These are phyloP conservation scores for Rusavskia elegans DNA, from an alignment of 495 filamentous ascomycete species.

Conservation along the genomic window DNA sequence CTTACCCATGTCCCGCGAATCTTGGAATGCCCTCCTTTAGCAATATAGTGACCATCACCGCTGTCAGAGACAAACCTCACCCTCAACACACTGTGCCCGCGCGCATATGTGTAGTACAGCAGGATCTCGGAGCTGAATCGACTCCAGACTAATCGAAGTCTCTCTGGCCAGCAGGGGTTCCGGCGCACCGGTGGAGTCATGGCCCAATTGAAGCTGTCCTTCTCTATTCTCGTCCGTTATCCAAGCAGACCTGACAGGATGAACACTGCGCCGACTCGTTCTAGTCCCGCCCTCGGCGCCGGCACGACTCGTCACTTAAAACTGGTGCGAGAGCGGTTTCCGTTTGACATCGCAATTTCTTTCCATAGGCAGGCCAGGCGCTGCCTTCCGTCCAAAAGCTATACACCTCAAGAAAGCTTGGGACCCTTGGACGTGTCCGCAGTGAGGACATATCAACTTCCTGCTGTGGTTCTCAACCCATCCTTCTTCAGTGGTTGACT, in stretches of 20 bases:
- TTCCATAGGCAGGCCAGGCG: not conserved
- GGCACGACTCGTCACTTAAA: not conserved
- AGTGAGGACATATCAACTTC: not conserved
- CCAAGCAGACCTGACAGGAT: not conserved
- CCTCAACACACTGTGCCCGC: not conserved
- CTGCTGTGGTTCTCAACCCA: not conserved
- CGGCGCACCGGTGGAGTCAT: not conserved
- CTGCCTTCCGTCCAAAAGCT: not conserved
- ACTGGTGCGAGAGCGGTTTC: not conserved
- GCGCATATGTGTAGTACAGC: not conserved
- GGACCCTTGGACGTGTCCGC: too few relatives aligned
- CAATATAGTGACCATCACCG: not conserved
- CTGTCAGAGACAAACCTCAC: not conserved
- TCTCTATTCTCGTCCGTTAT: too few relatives aligned
- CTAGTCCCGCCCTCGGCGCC: not conserved
- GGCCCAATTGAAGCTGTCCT: not conserved
- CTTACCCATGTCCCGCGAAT: not conserved
- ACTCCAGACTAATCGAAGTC: not conserved
- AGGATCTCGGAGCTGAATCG: not conserved
- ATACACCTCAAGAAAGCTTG: too few relatives aligned
- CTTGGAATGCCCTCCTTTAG: not conserved
- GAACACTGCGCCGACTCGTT: not conserved
- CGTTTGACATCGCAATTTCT: not conserved
- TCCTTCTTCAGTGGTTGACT: too few relatives aligned
- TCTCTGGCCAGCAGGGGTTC: too few relatives aligned